Percentiles rank a stretch among this genome's conserved stretches.
Evolutionary conservation across 192 early-diverging fungal genomes (phyloP).

Genomic region (Pilaira anomala): DNA sequence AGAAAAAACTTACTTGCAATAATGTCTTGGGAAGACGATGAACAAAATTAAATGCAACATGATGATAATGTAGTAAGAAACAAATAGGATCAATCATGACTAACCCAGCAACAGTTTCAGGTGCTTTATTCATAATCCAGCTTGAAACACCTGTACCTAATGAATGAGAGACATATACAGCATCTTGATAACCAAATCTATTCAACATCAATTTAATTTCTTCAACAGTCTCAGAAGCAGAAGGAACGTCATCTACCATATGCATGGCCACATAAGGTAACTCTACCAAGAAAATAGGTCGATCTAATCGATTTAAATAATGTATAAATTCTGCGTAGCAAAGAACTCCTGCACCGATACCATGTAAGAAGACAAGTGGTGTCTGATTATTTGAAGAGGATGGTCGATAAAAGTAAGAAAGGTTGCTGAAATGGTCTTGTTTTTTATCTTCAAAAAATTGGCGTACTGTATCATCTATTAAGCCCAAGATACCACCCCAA

Average conservation of each 20-base stretch:
- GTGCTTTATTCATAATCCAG: slow-evolving; percentile 55
- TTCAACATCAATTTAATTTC: slow-evolving; percentile 57
- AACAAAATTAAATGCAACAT: slow-evolving; percentile 63
- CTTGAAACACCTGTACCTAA: slow-evolving; percentile 58
- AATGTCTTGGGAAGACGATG: slow-evolving; percentile 39
- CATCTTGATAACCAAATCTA: slow-evolving; percentile 46
- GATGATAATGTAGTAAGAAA: slow-evolving; percentile 58
- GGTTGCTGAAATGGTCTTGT: background rate
- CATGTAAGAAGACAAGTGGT: slow-evolving; percentile 68
- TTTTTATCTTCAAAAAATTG: background rate
- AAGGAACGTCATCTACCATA: slow-evolving; percentile 52
- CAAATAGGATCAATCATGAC: slow-evolving; percentile 67
- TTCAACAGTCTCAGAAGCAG: slow-evolving; percentile 49
- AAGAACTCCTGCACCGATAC: slow-evolving; percentile 59
- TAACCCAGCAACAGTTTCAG: slow-evolving; percentile 46
- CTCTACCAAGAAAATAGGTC: slow-evolving; percentile 53
- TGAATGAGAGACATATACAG: slow-evolving; percentile 64
- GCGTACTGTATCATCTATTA: background rate
- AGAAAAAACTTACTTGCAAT: slow-evolving; percentile 21
- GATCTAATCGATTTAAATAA: slow-evolving; percentile 39
- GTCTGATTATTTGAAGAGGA: slow-evolving; percentile 25
- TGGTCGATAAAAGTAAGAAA: background rate
- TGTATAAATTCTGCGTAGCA: slow-evolving; percentile 53
- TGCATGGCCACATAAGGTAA: slow-evolving; percentile 67
- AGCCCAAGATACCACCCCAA: slow-evolving; percentile 18